These are phyloP conservation scores for Petasospora rhodanensis DNA, from an alignment of 1,139 yeast genomes.

Conservation along the genomic window DNA sequence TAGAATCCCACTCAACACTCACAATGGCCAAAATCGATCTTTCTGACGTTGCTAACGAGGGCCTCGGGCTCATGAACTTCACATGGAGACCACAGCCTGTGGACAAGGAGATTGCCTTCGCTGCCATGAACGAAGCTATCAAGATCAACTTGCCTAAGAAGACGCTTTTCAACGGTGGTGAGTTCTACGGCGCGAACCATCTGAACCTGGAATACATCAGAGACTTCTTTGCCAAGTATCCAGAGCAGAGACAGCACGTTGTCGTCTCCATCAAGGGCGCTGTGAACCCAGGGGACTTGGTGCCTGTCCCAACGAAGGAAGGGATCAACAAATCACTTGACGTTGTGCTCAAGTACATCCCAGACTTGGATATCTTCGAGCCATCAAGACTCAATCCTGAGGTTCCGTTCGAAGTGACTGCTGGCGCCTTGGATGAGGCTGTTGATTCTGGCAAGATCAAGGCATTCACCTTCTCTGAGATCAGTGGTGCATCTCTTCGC, in stretches of 20 bases:
- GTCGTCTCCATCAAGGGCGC: slow-evolving; percentile 70
- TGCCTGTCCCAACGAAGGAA: slow-evolving; percentile 51
- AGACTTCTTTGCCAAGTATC: slow-evolving; percentile 52
- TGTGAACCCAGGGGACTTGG: slow-evolving; percentile 30
- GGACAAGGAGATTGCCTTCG: slow-evolving; percentile 37
- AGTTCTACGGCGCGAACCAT: slow-evolving; percentile 62
- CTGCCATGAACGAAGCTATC: slow-evolving; percentile 37
- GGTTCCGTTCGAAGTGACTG: slow-evolving; percentile 45
- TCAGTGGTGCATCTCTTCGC: slow-evolving; percentile 51
- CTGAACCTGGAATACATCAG: slow-evolving; percentile 50
- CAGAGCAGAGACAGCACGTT: slow-evolving; percentile 48
- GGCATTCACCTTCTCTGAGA: slow-evolving; percentile 72
- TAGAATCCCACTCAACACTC: too few relatives aligned
- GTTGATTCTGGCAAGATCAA: slow-evolving; percentile 54
- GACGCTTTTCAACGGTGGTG: slow-evolving; percentile 68
- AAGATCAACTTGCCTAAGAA: slow-evolving; percentile 39
- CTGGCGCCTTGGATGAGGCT: slow-evolving; percentile 46
- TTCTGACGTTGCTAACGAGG: slow-evolving; percentile 8
- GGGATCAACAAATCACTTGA: slow-evolving; percentile 50
- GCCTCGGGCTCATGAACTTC: slow-evolving; percentile 36
- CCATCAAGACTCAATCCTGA: slow-evolving; percentile 61
- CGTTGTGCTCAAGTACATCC: slow-evolving; percentile 42
- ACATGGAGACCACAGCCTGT: slow-evolving; percentile 48
- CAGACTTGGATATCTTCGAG: slow-evolving; percentile 54
- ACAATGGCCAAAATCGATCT: slow-evolving; percentile 1